Percentiles rank a stretch among this genome's conserved stretches.
Conservation (phyloP, 768 basidiomycete species). For the Cubamyces lactineus region DNA sequence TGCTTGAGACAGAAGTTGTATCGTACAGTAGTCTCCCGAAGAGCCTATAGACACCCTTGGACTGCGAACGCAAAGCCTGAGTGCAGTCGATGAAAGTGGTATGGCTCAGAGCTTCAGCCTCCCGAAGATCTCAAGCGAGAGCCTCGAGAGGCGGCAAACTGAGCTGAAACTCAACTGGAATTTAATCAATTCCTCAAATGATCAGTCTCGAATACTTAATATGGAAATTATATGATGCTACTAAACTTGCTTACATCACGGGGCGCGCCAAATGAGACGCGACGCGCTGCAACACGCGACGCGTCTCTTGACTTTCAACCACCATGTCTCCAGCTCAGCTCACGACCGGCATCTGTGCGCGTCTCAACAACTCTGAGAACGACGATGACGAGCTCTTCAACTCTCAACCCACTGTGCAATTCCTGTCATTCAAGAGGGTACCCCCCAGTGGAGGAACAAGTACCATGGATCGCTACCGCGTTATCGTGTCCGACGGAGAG, state of each 20-base stretch:
- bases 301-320: conserved; percentile 22
- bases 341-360: conserved; percentile 57
- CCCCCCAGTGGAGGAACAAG: conserved; percentile 38
- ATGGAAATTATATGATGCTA: too few relatives aligned
- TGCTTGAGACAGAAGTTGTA: background rate
- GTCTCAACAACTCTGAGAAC: conserved; percentile 50
- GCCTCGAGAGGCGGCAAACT: too few relatives aligned
- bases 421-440: conserved; percentile 85
- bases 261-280: conserved; percentile 26
- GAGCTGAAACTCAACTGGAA: too few relatives aligned
- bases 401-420: conserved; percentile 62
- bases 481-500: conserved; percentile 89
- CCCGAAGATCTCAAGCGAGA: too few relatives aligned
- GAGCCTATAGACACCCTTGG: too few relatives aligned
- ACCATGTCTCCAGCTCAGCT: conserved; percentile 51
- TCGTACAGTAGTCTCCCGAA: background rate
- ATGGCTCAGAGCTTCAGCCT: too few relatives aligned
- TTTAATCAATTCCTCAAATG: too few relatives aligned
- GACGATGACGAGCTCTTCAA: conserved; percentile 40
- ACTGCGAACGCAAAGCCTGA: too few relatives aligned
- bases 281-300: conserved; percentile 14
- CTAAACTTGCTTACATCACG: conserved; percentile 16
- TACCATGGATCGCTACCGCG: conserved; percentile 62
- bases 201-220: too few relatives aligned
- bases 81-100: too few relatives aligned